Percentiles rank a stretch among this genome's conserved stretches.
These are phyloP conservation scores for Raphanus raphanistrum DNA, from an alignment of 345 rosid species.

Conservation along the genomic window DNA sequence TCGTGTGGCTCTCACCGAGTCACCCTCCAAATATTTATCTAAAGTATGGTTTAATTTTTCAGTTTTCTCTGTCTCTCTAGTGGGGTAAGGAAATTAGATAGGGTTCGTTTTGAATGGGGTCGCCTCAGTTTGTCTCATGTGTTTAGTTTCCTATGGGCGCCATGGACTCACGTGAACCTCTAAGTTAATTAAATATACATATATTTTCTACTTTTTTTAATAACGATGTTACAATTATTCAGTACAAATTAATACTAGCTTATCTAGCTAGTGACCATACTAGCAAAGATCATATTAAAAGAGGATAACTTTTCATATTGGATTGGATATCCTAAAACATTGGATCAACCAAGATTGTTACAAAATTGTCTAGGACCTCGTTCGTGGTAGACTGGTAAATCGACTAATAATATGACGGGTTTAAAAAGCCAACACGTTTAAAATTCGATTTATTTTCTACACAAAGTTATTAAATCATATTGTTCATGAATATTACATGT, in stretches of 20 bases:
- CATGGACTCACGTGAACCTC: constrained; percentile 47
- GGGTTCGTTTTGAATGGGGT: constrained; percentile 39
- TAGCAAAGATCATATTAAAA: not conserved
- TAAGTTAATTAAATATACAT: constrained; percentile 2
- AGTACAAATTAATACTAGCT: not conserved
- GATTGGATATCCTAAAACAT: not conserved
- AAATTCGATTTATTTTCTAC: too few species aligned
- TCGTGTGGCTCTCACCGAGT: constrained; percentile 40
- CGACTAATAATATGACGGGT: too few species aligned
- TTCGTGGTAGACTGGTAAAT: too few species aligned
- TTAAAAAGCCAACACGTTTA: too few species aligned
- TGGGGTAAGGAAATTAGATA: constrained; percentile 37
- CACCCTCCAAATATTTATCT: constrained; percentile 5
- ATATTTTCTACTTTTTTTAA: not conserved
- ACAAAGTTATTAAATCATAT: too few species aligned
- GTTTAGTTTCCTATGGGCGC: constrained; percentile 38
- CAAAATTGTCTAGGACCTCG: not conserved
- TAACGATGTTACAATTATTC: not conserved
- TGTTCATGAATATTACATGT: too few species aligned
- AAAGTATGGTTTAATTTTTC: not conserved
- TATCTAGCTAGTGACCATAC: too few species aligned
- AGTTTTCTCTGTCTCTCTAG: constrained; percentile 23
- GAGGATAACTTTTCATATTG: not conserved
- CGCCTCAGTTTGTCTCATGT: constrained; percentile 37
- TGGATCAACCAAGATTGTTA: not conserved